Percentiles rank a stretch among this genome's conserved stretches.
These are phyloP conservation scores for Aureobasidium leucospermi DNA, from an alignment of 2,329 filamentous ascomycete genomes.

Conservation along the genomic window DNA sequence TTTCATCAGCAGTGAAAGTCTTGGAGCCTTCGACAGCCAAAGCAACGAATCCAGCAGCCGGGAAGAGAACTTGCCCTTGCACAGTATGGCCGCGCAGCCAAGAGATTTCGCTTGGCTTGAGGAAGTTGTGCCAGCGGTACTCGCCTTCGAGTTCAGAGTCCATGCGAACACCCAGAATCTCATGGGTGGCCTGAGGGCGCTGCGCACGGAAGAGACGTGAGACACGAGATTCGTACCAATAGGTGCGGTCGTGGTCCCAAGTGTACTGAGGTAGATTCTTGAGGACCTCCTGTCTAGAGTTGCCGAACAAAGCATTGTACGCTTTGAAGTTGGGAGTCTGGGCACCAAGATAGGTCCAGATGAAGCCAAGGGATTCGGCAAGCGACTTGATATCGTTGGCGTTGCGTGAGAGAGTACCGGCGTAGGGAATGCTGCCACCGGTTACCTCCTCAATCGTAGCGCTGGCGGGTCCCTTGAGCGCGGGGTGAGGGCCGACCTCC, in stretches of 20 bases:
- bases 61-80: slow-evolving; percentile 17
- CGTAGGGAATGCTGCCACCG: background rate
- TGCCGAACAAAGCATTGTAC: background rate
- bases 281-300: background rate
- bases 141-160: slow-evolving; percentile 6
- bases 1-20: slow-evolving; percentile 3
- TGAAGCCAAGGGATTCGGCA: slow-evolving; percentile 13
- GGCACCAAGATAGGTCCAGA: slow-evolving; percentile 14
- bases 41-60: slow-evolving; percentile 16
- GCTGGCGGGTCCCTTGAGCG: slow-evolving; percentile 32
- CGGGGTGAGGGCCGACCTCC: slow-evolving; percentile 40
- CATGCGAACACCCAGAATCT: slow-evolving; percentile 15
- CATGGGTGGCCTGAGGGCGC: background rate
- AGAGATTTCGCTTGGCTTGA: slow-evolving; percentile 12
- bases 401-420: slow-evolving; percentile 19
- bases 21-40: slow-evolving; percentile 16
- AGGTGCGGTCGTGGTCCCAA: slow-evolving; percentile 17
- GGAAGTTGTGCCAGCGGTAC: slow-evolving; percentile 16
- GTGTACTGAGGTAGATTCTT: slow-evolving; percentile 17
- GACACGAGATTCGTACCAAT: slow-evolving; percentile 17
- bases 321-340: background rate
- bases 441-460: slow-evolving; percentile 26
- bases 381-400: slow-evolving; percentile 19
- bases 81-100: slow-evolving; percentile 18
- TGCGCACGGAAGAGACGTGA: background rate